Conservation (phyloP, 805 yeast genomes). For the Lipomyces chichibuensis region DNA sequence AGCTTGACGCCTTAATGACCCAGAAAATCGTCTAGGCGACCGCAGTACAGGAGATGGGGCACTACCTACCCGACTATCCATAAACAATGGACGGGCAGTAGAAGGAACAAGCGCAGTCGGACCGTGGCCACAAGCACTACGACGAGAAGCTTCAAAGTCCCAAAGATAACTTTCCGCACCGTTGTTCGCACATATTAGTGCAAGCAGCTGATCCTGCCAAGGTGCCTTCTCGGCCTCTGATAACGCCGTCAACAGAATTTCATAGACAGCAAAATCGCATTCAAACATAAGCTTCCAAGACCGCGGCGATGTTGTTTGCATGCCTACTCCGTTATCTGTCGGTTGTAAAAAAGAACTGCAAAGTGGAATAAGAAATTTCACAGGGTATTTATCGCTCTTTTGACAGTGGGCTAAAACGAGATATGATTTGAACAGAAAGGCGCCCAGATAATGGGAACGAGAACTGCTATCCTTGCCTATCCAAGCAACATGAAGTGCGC, state of each 20-base stretch:
- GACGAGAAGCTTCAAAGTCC: slow-evolving; percentile 13
- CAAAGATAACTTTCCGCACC: slow-evolving; percentile 20
- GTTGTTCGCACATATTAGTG: slow-evolving; percentile 17
- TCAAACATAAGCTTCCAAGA: slow-evolving; percentile 34
- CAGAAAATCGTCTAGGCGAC: slow-evolving; percentile 6
- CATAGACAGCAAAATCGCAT: slow-evolving; percentile 24
- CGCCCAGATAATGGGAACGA: slow-evolving; percentile 26
- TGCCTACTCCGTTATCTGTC: slow-evolving; percentile 17
- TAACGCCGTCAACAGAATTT: slow-evolving; percentile 31
- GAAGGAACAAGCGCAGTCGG: slow-evolving; percentile 13
- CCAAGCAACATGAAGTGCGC: slow-evolving; percentile 34
- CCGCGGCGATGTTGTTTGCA: slow-evolving; percentile 15
- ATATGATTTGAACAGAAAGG: slow-evolving; percentile 32
- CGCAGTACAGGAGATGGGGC: neutral
- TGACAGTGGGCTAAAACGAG: slow-evolving; percentile 21
- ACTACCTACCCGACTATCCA: neutral
- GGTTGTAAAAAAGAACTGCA: slow-evolving; percentile 15
- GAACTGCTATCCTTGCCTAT: slow-evolving; percentile 18
- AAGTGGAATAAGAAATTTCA: slow-evolving; percentile 29
- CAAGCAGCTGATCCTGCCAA: slow-evolving; percentile 24
- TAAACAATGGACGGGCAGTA: slow-evolving; percentile 17
- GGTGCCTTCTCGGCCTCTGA: slow-evolving; percentile 18
- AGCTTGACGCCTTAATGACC: neutral
- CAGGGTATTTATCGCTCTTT: slow-evolving; percentile 17
- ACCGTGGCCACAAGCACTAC: slow-evolving; percentile 11